Percentiles rank a stretch among this genome's conserved stretches.
phyloP scores from a whole-genome alignment of 495 filamentous ascomycete species.

The Penicillium desertorum region DNA sequence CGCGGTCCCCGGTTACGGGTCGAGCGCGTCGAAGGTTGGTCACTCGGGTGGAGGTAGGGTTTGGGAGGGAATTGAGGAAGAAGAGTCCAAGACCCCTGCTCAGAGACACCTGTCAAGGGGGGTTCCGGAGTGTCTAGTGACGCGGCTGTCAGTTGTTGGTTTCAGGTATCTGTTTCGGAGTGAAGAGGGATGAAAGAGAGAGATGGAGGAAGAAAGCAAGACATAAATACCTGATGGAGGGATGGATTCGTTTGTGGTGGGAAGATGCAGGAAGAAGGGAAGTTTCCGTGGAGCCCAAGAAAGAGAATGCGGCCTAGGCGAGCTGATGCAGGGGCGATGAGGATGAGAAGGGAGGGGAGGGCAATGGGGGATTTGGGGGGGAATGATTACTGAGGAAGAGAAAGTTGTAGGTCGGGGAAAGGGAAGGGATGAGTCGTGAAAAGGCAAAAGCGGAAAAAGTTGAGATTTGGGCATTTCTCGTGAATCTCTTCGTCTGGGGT shows the following conservation, averaged over 20 bases:
- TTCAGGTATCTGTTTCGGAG: constrained; percentile 11
- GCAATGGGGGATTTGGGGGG: neutral
- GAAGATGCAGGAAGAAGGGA: constrained; percentile 31
- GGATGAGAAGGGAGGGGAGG: constrained; percentile 4
- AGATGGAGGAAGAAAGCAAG: constrained; percentile 13
- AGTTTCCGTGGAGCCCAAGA: constrained; percentile 32
- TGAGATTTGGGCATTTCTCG: constrained; percentile 3
- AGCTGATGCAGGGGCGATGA: constrained; percentile 24
- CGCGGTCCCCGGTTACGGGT: constrained; percentile 36
- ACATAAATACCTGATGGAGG: constrained; percentile 25
- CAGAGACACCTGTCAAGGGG: constrained; percentile 32
- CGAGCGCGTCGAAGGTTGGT: constrained; percentile 22
- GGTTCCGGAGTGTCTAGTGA: constrained; percentile 24
- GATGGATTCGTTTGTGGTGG: constrained; percentile 36
- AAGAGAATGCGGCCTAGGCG: constrained; percentile 36
- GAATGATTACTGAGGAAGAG: neutral
- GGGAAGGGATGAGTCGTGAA: neutral
- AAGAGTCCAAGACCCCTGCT: constrained; percentile 9
- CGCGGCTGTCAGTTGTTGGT: constrained; percentile 31
- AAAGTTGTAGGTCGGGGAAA: constrained; percentile 1
- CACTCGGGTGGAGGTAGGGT: constrained; percentile 7
- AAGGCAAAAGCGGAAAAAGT: constrained; percentile 9
- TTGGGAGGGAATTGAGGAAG: constrained; percentile 26
- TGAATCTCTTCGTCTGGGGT: constrained; percentile 7
- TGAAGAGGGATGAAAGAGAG: constrained; percentile 11